Conservation (phyloP, 192 early-diverging fungal species). For the Coemansia sp. region DNA sequence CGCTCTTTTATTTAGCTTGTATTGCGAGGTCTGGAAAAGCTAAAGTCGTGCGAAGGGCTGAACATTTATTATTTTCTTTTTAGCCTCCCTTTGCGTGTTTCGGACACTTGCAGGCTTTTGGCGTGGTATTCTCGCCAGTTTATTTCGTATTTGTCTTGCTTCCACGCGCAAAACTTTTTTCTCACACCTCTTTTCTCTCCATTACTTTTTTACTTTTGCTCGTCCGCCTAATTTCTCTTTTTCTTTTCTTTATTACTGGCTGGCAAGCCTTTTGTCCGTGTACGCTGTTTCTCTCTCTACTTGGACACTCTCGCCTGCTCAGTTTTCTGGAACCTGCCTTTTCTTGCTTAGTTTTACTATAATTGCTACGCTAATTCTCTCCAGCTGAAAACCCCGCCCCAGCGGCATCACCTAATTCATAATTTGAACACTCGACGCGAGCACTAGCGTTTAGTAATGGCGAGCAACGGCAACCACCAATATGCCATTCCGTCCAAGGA, state of each 20-base stretch:
- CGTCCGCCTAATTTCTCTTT: conserved; percentile 7
- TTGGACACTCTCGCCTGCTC: neutral
- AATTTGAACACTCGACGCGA: neutral
- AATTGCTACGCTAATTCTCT: neutral
- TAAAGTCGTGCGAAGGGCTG: neutral
- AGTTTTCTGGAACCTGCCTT: neutral
- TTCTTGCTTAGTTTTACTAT: neutral
- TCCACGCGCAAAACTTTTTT: conserved; percentile 15
- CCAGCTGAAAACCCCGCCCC: neutral
- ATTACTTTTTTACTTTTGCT: conserved; percentile 14
- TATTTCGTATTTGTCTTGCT: conserved; percentile 9
- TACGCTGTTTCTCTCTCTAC: neutral
- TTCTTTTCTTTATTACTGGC: conserved; percentile 21
- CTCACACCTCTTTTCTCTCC: conserved; percentile 8
- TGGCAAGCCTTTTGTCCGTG: conserved; percentile 10
- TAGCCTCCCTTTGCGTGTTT: conserved; percentile 2
- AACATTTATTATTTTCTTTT: neutral
- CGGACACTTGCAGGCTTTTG: conserved; percentile 7
- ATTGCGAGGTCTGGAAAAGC: neutral
- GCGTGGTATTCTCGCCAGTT: conserved; percentile 1
- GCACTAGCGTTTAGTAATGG: neutral
- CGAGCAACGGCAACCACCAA: conserved; percentile 21
- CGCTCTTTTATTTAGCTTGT: neutral
- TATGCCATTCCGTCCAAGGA: conserved; percentile 50
- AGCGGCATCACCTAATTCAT: neutral